Conservation (phyloP, 1,284 basidiomycete genomes). For the Cryptococcus deneoformans region DNA sequence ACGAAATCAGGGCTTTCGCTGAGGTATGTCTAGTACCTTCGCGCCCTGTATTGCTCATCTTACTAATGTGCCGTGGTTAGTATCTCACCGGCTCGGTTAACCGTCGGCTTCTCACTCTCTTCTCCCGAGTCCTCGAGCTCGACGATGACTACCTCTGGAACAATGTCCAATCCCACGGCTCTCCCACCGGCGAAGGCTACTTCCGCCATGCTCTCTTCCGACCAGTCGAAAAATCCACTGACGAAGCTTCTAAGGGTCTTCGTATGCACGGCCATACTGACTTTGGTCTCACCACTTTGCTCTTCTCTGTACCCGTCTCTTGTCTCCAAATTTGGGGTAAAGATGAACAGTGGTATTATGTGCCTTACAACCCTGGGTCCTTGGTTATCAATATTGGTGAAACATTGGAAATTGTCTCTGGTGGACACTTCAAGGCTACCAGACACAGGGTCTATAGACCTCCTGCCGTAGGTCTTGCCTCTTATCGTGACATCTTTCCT, state of each 20-base stretch:
- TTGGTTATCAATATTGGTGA: slow-evolving; percentile 40
- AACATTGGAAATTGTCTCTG: slow-evolving; percentile 38
- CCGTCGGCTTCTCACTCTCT: slow-evolving; percentile 49
- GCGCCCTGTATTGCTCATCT: too few species aligned
- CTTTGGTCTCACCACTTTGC: slow-evolving; percentile 49
- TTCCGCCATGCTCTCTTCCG: slow-evolving; percentile 51
- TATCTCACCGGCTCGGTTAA: slow-evolving; percentile 36
- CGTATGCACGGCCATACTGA: slow-evolving; percentile 52
- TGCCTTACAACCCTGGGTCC: slow-evolving; percentile 44
- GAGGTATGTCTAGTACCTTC: slow-evolving; percentile 32
- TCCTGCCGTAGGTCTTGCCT: slow-evolving; percentile 20
- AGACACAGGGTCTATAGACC: slow-evolving; percentile 51
- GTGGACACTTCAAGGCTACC: slow-evolving; percentile 46
- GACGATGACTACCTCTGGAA: slow-evolving; percentile 51
- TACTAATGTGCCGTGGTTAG: slow-evolving; percentile 4
- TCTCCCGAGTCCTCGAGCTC: slow-evolving; percentile 50
- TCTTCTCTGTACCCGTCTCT: slow-evolving; percentile 51
- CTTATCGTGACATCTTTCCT: too few species aligned
- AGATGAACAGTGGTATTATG: slow-evolving; percentile 49
- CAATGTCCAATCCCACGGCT: slow-evolving; percentile 46
- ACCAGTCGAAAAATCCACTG: slow-evolving; percentile 41
- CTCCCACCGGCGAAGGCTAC: slow-evolving; percentile 47
- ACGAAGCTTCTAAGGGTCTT: slow-evolving; percentile 44
- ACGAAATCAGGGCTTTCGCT: slow-evolving; percentile 49
- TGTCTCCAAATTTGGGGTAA: slow-evolving; percentile 50